Evolutionary conservation across 2,329 filamentous ascomycete genomes (phyloP), one percentile per base, ranked within the genome.

Genomic region (Boeremia lycopersici): DNA sequence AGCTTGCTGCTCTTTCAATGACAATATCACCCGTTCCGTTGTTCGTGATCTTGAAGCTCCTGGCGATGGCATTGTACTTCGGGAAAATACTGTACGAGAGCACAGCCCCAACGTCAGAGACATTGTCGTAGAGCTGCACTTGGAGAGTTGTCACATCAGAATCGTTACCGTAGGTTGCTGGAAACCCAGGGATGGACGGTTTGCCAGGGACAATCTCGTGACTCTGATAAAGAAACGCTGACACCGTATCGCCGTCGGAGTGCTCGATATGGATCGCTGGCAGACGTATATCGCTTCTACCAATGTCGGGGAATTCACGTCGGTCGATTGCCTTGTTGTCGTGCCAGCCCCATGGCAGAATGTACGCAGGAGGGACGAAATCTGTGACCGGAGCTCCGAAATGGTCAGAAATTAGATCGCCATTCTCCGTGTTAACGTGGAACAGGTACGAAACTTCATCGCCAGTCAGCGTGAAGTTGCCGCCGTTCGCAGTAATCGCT

Each of bases 41-140:
- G 63, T 89, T 89, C 2, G 80, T 85, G 44, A 89, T 78, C 25
- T 79, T 81, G 61, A 86, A 85, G 65, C 84, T 88, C 23, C 86
- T 77, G 2, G 82, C 82, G 40, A 89, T 78, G 11, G 86, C 84
- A 62, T 88, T 84, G 60, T 85, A 81, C 41, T 78, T 73, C 0
- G 85, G 85, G 53, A 88, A 89, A 40, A 88, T 77, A 0, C 85
- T 88, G 65, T 89, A 89, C 0, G 78, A 81, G 48, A 89, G 65
- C 26, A 85, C 84, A 0, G 84, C 86, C 0, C 78, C 81, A 4
- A 88, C 77, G 13, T 81, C 76, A 35, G 82, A 86, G 61, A 83
- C 80, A 35, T 82, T 82, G 65, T 89, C 86, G 58, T 82, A 82
- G 41, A 88, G 63, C 47, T 80, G 80, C 0, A 89, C 77, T 9